A percentile compares a stretch with the other conserved stretches of the same genome.
These are phyloP conservation scores for Hypocreales sp. DNA, from an alignment of 2,329 filamentous ascomycete species.

Conservation along the genomic window DNA sequence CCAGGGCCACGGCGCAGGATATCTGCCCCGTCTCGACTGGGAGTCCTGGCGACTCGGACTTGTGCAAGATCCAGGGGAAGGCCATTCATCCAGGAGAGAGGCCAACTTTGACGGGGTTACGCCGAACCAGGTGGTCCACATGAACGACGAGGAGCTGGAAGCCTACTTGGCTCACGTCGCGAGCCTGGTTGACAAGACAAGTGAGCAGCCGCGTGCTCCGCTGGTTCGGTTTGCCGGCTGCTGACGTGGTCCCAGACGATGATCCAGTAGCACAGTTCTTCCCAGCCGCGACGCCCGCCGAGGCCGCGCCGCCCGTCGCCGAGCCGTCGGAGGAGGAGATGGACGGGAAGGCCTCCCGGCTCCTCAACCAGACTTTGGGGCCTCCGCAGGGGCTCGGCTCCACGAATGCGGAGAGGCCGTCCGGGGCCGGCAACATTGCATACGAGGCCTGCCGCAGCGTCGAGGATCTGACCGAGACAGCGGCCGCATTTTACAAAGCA, in stretches of 20 bases:
- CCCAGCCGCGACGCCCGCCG: constrained; percentile 11
- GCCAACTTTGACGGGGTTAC: constrained; percentile 34
- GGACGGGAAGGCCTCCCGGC: constrained; percentile 7
- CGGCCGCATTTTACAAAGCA: constrained; percentile 15
- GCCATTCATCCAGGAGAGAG: constrained; percentile 3
- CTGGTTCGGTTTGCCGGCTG: not conserved
- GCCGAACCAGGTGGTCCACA: constrained; percentile 45
- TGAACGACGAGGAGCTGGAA: constrained; percentile 46
- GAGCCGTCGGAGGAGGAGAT: constrained; percentile 12
- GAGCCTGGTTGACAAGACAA: constrained; percentile 15
- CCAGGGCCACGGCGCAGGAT: constrained; percentile 1
- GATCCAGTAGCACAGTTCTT: constrained; percentile 19
- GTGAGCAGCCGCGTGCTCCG: constrained; percentile 12
- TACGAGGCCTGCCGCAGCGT: constrained; percentile 17
- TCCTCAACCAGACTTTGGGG: constrained; percentile 8
- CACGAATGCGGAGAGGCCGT: not conserved
- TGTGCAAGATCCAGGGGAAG: constrained; percentile 8
- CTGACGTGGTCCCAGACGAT: constrained; percentile 7
- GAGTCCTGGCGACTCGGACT: constrained; percentile 44
- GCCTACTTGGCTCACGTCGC: constrained; percentile 40
- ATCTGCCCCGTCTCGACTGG: constrained; percentile 47
- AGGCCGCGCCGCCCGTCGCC: constrained; percentile 4
- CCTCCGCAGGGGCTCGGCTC: not conserved
- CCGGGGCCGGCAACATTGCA: constrained; percentile 1
- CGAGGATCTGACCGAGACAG: constrained; percentile 15